These are phyloP conservation scores for Sarocladium kiliense DNA, from an alignment of 2,329 filamentous ascomycete genomes.

Conservation along the genomic window DNA sequence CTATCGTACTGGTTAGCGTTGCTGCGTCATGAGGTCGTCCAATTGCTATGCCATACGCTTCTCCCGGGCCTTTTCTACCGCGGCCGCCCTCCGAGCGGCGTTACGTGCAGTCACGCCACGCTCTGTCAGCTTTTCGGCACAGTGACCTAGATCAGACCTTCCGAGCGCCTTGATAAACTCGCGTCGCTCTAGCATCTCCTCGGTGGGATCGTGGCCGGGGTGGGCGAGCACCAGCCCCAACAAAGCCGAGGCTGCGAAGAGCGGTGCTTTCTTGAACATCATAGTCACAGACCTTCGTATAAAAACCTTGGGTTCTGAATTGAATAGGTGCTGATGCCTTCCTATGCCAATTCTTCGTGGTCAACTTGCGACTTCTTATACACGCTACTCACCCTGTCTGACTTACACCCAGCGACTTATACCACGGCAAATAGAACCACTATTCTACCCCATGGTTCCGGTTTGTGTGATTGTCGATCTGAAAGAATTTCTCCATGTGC, in stretches of 20 bases:
- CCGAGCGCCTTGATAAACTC: constrained; percentile 33
- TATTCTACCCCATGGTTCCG: neutral
- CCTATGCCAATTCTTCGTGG: too few relatives aligned
- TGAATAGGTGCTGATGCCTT: too few relatives aligned
- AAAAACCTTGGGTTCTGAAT: neutral
- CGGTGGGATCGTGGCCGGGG: constrained; percentile 41
- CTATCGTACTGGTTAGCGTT: neutral
- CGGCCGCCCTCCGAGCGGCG: constrained; percentile 36
- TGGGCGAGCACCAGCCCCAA: constrained; percentile 33
- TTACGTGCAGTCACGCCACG: constrained; percentile 40
- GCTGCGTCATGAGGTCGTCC: too few relatives aligned
- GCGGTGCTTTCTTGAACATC: neutral
- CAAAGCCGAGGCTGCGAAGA: neutral
- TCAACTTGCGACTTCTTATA: neutral
- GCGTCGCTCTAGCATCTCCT: constrained; percentile 45
- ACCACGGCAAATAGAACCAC: neutral
- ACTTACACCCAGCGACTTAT: neutral
- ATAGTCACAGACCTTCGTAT: neutral
- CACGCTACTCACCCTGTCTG: neutral
- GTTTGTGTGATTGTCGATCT: neutral
- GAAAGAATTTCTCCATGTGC: too few relatives aligned
- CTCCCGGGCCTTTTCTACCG: constrained; percentile 34
- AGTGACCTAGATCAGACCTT: constrained; percentile 39
- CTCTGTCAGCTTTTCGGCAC: constrained; percentile 38
- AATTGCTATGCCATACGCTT: constrained; percentile 21